Percentiles rank a stretch among this genome's conserved stretches.
phyloP scores from a whole-genome alignment of 2,329 filamentous ascomycete genomes.

The Rachicladosporium sp. region DNA sequence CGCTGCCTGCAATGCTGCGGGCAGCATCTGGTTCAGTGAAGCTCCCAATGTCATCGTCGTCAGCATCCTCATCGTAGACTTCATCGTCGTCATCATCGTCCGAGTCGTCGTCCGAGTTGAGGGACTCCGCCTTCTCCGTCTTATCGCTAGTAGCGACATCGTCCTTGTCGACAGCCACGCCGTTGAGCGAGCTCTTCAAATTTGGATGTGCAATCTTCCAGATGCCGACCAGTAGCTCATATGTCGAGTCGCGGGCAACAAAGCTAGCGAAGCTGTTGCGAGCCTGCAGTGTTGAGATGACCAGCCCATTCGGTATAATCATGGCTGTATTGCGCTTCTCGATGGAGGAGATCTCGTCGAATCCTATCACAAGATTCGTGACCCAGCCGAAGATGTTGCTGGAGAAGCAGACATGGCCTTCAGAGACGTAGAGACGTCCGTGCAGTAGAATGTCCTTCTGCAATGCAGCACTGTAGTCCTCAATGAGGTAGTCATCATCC shows the following conservation, averaged over 20 bases:
- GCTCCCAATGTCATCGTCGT: constrained; percentile 52
- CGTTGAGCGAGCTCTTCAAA: constrained; percentile 80
- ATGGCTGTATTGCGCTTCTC: constrained; percentile 95
- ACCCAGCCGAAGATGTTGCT: constrained; percentile 99
- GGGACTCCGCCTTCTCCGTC: constrained; percentile 70
- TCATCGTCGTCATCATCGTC: constrained; percentile 62
- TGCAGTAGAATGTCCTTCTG: constrained; percentile 93
- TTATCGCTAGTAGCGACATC: constrained; percentile 71
- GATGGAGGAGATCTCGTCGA: constrained; percentile 92
- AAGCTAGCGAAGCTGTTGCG: constrained; percentile 95
- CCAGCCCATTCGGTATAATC: constrained; percentile 92
- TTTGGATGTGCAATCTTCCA: constrained; percentile 96
- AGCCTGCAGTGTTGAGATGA: constrained; percentile 89
- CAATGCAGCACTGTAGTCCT: constrained; percentile 93
- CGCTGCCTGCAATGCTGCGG: constrained; percentile 43
- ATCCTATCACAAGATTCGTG: constrained; percentile 93
- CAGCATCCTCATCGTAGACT: constrained; percentile 67
- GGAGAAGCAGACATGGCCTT: constrained; percentile 95
- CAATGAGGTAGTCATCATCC: constrained; percentile 94
- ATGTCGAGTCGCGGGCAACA: constrained; percentile 86
- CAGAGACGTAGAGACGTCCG: constrained; percentile 87
- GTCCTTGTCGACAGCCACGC: constrained; percentile 55
- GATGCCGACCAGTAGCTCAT: constrained; percentile 92
- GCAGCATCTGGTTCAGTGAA: constrained; percentile 40
- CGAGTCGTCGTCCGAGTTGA: constrained; percentile 30